These are phyloP conservation scores for Lentinus tigrinus DNA, from an alignment of 768 basidiomycete species.

Conservation along the genomic window DNA sequence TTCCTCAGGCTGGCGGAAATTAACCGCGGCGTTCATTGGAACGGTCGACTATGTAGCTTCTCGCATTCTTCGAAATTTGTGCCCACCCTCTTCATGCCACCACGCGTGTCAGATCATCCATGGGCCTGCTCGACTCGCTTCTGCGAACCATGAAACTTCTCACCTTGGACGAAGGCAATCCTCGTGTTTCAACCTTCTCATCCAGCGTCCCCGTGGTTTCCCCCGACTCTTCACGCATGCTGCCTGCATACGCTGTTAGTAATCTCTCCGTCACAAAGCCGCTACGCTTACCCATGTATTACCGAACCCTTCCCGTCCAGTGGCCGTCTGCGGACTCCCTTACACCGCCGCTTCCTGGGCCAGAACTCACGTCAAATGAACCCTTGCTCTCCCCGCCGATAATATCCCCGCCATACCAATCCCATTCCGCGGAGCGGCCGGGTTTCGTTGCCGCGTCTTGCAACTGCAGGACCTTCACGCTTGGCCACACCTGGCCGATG, in stretches of 20 bases:
- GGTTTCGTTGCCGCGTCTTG: constrained; percentile 6
- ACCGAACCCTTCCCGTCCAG: not conserved
- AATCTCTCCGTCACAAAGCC: not conserved
- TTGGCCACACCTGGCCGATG: constrained; percentile 51
- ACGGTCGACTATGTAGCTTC: constrained; percentile 41
- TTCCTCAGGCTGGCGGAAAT: not conserved
- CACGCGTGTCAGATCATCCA: constrained; percentile 52
- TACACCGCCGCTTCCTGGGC: not conserved
- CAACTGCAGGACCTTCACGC: constrained; percentile 40
- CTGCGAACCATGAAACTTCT: constrained; percentile 48
- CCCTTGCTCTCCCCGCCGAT: not conserved
- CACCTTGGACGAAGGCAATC: constrained; percentile 58
- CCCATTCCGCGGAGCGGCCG: not conserved
- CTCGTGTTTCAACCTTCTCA: constrained; percentile 28
- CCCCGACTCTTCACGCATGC: not conserved
- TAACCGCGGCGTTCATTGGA: not conserved
- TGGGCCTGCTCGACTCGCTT: constrained; percentile 65
- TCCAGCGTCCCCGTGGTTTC: constrained; percentile 14
- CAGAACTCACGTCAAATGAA: not conserved
- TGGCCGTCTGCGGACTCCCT: not conserved
- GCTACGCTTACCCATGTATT: not conserved
- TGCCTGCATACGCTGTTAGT: not conserved
- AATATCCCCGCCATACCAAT: not conserved
- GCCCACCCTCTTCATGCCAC: constrained; percentile 61
- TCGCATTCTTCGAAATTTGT: constrained; percentile 72